phyloP scores from a whole-genome alignment of 805 yeast genomes.

The Candida sanyiensis region DNA sequence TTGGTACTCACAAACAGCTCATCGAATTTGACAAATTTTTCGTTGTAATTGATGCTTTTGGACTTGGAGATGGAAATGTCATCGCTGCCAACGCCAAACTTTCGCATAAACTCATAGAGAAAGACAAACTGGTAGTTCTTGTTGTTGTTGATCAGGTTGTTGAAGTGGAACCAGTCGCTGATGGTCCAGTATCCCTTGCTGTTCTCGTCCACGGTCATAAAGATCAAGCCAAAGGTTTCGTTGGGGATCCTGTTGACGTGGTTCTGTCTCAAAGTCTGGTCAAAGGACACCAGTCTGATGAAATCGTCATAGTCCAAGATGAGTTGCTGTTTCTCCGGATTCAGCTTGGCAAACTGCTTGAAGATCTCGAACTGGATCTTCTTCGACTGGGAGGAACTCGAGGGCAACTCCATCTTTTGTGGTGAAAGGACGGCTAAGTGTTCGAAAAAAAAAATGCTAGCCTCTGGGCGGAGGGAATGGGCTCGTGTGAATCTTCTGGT shows the following conservation, averaged over 20 bases:
- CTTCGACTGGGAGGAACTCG: slow-evolving; percentile 33
- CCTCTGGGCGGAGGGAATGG: no score
- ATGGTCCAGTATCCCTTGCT: slow-evolving; percentile 62
- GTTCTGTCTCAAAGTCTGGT: slow-evolving; percentile 36
- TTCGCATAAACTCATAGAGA: slow-evolving; percentile 48
- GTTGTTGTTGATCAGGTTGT: slow-evolving; percentile 45
- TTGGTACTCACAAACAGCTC: slow-evolving; percentile 27
- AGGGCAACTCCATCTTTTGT: slow-evolving; percentile 31
- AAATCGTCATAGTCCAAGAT: slow-evolving; percentile 33
- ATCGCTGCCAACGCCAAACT: slow-evolving; percentile 33
- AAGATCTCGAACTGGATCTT: slow-evolving; percentile 38
- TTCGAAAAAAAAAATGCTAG: no score
- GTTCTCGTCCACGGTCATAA: slow-evolving; percentile 71
- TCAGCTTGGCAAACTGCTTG: slow-evolving; percentile 35
- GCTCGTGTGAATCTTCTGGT: no score
- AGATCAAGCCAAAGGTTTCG: slow-evolving; percentile 65
- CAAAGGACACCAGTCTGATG: slow-evolving; percentile 31
- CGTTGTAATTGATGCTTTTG: slow-evolving; percentile 34
- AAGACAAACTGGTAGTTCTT: slow-evolving; percentile 44
- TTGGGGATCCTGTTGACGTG: slow-evolving; percentile 41
- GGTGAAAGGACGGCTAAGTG: neutral
- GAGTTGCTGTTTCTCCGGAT: slow-evolving; percentile 29
- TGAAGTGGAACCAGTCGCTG: slow-evolving; percentile 71
- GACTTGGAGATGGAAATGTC: slow-evolving; percentile 13
- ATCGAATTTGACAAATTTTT: slow-evolving; percentile 34